These are phyloP conservation scores for Cynanchum wilfordii DNA, from an alignment of 257 asterid species.

Conservation along the genomic window DNA sequence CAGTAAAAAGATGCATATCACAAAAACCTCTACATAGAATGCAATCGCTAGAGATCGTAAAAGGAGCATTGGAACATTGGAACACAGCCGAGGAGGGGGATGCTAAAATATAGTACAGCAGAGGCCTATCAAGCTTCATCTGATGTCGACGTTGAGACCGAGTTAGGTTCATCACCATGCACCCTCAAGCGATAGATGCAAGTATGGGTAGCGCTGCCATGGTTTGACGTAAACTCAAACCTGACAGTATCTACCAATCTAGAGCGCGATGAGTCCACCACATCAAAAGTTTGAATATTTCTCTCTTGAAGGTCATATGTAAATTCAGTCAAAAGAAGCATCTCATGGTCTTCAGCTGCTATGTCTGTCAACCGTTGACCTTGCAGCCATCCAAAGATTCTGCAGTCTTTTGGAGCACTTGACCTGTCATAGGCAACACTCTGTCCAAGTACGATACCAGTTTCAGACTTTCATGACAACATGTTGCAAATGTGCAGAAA, in stretches of 20 bases:
- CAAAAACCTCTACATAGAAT: background rate
- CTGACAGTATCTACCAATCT: constrained; percentile 51
- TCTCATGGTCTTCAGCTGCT: constrained; percentile 27
- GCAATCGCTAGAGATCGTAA: background rate
- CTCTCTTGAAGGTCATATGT: constrained; percentile 66
- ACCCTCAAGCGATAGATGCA: constrained; percentile 90
- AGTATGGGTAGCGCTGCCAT: constrained; percentile 66
- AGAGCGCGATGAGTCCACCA: constrained; percentile 39
- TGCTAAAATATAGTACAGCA: constrained; percentile 4
- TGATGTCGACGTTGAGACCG: constrained; percentile 29
- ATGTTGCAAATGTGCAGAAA: background rate
- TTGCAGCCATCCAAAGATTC: constrained; percentile 78
- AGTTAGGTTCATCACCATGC: constrained; percentile 61
- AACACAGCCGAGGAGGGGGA: background rate
- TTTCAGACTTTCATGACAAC: background rate
- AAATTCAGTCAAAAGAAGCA: constrained; percentile 59
- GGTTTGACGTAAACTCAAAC: constrained; percentile 78
- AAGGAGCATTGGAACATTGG: background rate
- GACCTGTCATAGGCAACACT: constrained; percentile 88
- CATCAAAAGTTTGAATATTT: constrained; percentile 72
- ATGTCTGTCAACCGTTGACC: constrained; percentile 27
- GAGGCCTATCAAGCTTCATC: constrained; percentile 36
- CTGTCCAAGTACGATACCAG: constrained; percentile 37
- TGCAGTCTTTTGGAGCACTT: constrained; percentile 88
- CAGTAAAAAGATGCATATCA: background rate